phyloP scores from a whole-genome alignment of 441 rosid genomes.

The Jatropha multifida region DNA sequence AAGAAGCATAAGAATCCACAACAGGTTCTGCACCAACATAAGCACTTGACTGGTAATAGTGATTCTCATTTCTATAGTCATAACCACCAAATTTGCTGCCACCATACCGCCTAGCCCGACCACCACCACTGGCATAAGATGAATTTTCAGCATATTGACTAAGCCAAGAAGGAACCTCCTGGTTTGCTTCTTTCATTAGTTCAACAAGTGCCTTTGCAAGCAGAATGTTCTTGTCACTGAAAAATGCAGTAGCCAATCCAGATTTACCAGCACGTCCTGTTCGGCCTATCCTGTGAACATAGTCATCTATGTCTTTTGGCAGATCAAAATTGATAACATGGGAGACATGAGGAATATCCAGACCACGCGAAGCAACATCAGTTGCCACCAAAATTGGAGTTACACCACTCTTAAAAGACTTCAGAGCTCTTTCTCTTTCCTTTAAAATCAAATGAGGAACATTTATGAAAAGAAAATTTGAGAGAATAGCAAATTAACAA shows the following conservation, averaged over 20 bases:
- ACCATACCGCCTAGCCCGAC: slow-evolving; percentile 16
- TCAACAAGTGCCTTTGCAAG: slow-evolving; percentile 47
- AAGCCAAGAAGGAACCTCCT: slow-evolving; percentile 55
- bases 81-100: slow-evolving; percentile 44
- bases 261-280: slow-evolving; percentile 63
- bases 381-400: slow-evolving; percentile 60
- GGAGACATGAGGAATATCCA: slow-evolving; percentile 51
- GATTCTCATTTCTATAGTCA: slow-evolving; percentile 36
- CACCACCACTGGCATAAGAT: slow-evolving; percentile 20
- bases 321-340: slow-evolving; percentile 60
- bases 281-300: slow-evolving; percentile 60
- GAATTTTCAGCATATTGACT: slow-evolving; percentile 33
- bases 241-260: slow-evolving; percentile 59
- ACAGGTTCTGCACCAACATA: not conserved
- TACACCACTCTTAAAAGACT: slow-evolving; percentile 41
- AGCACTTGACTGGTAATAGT: slow-evolving; percentile 15
- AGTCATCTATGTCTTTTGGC: slow-evolving; percentile 45
- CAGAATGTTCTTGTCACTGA: slow-evolving; percentile 40
- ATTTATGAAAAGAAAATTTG: not conserved
- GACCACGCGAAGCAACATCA: slow-evolving; percentile 59
- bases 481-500: not conserved
- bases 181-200: slow-evolving; percentile 51
- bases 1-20: slow-evolving; percentile 11
- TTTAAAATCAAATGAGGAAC: slow-evolving; percentile 24
- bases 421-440: slow-evolving; percentile 59